Conservation (phyloP, 1,284 basidiomycete genomes). For the Ganoderma multipileum region DNA sequence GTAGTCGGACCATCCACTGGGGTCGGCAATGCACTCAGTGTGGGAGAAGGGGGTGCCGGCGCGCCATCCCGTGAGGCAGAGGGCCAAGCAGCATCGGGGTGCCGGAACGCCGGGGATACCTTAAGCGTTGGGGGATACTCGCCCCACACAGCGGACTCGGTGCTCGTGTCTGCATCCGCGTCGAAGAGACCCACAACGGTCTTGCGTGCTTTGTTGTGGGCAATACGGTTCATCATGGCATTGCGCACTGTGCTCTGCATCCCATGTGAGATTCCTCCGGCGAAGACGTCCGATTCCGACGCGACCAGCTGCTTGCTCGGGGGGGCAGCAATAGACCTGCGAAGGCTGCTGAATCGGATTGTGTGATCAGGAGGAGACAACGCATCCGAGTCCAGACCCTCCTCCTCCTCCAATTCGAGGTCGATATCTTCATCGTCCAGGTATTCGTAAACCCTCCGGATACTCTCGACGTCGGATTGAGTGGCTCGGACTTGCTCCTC, state of each 20-base stretch:
- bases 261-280: slow-evolving; percentile 38
- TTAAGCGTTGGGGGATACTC: slow-evolving; percentile 29
- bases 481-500: slow-evolving; percentile 67
- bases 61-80: slow-evolving; percentile 34
- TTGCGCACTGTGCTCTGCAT: slow-evolving; percentile 46
- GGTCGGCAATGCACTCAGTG: slow-evolving; percentile 30
- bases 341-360: slow-evolving; percentile 53
- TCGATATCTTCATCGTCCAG: slow-evolving; percentile 63
- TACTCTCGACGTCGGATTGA: slow-evolving; percentile 72
- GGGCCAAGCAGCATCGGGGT: slow-evolving; percentile 33
- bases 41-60: slow-evolving; percentile 31
- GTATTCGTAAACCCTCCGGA: slow-evolving; percentile 75
- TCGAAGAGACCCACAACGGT: slow-evolving; percentile 73
- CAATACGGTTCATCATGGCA: slow-evolving; percentile 16
- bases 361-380: slow-evolving; percentile 38
- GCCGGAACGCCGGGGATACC: slow-evolving; percentile 33
- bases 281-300: slow-evolving; percentile 37
- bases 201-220: slow-evolving; percentile 50
- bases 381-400: slow-evolving; percentile 38
- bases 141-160: slow-evolving; percentile 8
- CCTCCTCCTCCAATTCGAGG: slow-evolving; percentile 47
- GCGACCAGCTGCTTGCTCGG: slow-evolving; percentile 30
- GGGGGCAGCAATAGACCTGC: slow-evolving; percentile 45
- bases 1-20: slow-evolving; percentile 27
- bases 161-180: slow-evolving; percentile 24